These are phyloP conservation scores for Pyricularia sp. DNA, from an alignment of 2,329 filamentous ascomycete species.

Conservation along the genomic window DNA sequence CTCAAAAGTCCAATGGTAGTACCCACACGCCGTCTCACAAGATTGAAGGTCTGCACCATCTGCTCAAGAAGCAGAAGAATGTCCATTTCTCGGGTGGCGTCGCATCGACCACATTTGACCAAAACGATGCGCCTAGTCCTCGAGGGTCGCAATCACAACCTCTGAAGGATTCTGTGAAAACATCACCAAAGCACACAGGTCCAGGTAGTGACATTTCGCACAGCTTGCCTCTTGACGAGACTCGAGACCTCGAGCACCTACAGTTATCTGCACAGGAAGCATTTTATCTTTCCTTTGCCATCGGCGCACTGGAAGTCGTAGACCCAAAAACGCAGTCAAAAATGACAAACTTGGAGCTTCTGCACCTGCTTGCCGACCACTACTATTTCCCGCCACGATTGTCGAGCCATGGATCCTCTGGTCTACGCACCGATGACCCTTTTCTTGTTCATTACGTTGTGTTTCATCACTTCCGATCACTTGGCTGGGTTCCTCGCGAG, in stretches of 20 bases:
- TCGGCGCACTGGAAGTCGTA: conserved; percentile 59
- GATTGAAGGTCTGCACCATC: not conserved
- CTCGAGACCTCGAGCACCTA: conserved; percentile 60
- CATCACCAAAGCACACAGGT: not conserved
- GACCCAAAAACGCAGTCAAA: conserved; percentile 30
- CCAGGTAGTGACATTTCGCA: not conserved
- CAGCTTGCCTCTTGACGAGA: not conserved
- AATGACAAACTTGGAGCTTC: conserved; percentile 42
- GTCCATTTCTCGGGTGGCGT: conserved; percentile 59
- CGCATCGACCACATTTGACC: conserved; percentile 47
- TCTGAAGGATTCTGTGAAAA: not conserved
- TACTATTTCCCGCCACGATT: conserved; percentile 53
- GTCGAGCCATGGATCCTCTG: conserved; percentile 14
- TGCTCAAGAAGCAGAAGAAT: conserved; percentile 40
- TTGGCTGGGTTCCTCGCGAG: conserved; percentile 86
- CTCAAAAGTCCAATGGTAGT: not conserved
- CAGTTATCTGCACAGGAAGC: conserved; percentile 83
- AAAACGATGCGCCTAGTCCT: conserved; percentile 37
- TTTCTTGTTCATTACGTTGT: conserved; percentile 81
- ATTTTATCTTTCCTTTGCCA: conserved; percentile 73
- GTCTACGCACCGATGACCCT: conserved; percentile 47
- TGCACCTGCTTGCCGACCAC: conserved; percentile 53
- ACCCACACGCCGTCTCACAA: not conserved
- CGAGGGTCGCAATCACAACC: not conserved
- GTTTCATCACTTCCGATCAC: conserved; percentile 90